Base-by-base conservation (phyloP, 306 rosid genomes). In the Sicyos baderoa region DNA sequence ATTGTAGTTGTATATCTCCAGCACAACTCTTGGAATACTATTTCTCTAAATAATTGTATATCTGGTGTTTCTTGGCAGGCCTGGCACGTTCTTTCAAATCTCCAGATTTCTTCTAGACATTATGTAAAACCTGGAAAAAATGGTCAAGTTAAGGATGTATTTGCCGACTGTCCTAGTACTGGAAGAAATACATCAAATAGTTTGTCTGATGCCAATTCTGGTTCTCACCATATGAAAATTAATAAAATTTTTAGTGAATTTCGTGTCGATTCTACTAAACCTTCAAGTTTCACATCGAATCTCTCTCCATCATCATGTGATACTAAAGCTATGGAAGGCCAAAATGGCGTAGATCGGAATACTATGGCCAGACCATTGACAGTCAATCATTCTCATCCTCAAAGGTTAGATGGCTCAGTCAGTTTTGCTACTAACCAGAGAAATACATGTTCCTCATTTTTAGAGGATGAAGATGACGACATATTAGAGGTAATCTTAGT, bases 41-140 rank as follows among this genome's bases (percentile, higher is more conserved):
- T 9, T 25, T 29, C 37, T 78, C 47, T 51, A 54, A 72, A 70
- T 74, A 50, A 68, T 55, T 68, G 25, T 32, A 71, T 65, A 57
- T 22, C 68, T 68, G 42, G 72, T 64, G 32, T 72, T 64, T 72
- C 11, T 57, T 72, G 18, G 76, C 87, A 93, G 99, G 97, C 90
- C 50, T 93, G 96, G 94, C 71, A 60, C 62, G 83, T 70, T 66
- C 90, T 88, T 78, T 88, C 94, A 56, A 84, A 77, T 80, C 81
- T 85, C 68, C 85, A 85, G 76, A 80, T 74, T 76, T 90, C 91
- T 69, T 57, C 68, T 71, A 79, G 84, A 83, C 80, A 68, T 61
- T 86, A 86, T 68, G 73, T 68, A 57, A 90, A 75, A 77, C 91
- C 87, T 45, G 99, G 97, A 72, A 85, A 85, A 80, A 60, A 80